A percentile compares a stretch with the other conserved stretches of the same genome.
Evolutionary conservation across 345 rosid species (phyloP).

Genomic region (Syzygium aromaticum): DNA sequence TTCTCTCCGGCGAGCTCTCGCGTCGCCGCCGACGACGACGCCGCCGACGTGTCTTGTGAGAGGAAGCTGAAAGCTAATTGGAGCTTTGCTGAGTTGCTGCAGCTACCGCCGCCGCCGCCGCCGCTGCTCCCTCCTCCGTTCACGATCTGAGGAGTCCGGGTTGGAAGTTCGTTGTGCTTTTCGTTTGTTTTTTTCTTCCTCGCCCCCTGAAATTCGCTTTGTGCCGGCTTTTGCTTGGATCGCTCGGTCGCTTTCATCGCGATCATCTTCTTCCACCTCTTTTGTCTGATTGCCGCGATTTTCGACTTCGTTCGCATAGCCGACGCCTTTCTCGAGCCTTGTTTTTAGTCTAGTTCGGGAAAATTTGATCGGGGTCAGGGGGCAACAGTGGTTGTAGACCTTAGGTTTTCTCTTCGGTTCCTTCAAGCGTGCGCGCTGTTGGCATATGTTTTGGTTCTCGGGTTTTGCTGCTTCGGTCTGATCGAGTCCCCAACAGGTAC

Average conservation of each 20-base stretch:
- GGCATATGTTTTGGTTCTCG: not conserved
- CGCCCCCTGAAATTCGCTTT: conserved; percentile 11
- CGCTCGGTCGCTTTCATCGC: not conserved
- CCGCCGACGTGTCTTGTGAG: not conserved
- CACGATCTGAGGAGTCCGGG: not conserved
- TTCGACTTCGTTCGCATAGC: not conserved
- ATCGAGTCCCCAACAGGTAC: not conserved
- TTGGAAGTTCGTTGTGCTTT: not conserved
- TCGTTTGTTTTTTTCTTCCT: not conserved
- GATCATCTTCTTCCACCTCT: not conserved
- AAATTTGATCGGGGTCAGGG: not conserved
- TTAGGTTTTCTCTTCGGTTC: not conserved
- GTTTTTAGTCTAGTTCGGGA: not conserved
- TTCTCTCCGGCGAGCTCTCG: not conserved
- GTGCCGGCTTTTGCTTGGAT: not conserved
- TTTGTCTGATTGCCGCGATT: not conserved
- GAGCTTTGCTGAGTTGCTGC: not conserved
- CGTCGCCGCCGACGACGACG: not conserved
- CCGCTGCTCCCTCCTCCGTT: not conserved
- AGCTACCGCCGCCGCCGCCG: too few relatives aligned
- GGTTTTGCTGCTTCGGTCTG: not conserved
- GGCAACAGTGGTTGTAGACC: not conserved
- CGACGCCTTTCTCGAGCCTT: not conserved
- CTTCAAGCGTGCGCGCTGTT: not conserved
- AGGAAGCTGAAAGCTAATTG: not conserved